phyloP scores from a whole-genome alignment of 176 grass and related monocot species.

The Stipa capillata region DNA sequence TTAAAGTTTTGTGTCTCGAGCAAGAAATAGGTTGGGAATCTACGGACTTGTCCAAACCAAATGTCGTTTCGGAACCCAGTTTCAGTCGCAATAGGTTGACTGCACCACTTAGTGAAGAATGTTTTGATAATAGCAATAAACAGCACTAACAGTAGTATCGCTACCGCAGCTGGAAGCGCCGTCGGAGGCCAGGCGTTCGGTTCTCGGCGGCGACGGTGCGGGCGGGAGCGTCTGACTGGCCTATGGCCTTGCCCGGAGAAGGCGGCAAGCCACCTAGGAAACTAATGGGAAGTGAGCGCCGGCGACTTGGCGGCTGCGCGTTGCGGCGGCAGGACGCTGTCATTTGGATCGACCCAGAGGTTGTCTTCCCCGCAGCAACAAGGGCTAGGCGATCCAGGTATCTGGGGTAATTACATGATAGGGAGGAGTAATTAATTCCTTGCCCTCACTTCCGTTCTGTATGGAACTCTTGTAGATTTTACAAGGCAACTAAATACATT shows the following conservation, averaged over 20 bases:
- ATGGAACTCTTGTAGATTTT: background rate
- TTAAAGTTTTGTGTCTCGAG: too few relatives aligned
- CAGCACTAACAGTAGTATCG: too few relatives aligned
- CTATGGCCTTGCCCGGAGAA: background rate
- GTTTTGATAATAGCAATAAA: background rate
- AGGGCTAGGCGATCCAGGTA: background rate
- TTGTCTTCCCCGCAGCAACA: background rate
- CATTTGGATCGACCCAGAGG: background rate
- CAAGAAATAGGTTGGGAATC: too few relatives aligned
- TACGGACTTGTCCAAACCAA: too few relatives aligned
- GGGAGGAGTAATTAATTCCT: background rate
- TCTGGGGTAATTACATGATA: background rate
- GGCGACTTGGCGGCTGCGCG: background rate
- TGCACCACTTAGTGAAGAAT: too few relatives aligned
- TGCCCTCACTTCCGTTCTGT: background rate
- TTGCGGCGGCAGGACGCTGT: background rate
- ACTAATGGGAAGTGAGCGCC: background rate
- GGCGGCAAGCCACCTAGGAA: background rate
- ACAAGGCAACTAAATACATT: background rate
- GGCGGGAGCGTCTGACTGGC: background rate
- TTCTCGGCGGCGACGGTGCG: background rate
- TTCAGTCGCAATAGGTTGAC: too few relatives aligned
- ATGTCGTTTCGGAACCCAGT: too few relatives aligned
- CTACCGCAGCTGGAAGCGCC: background rate
- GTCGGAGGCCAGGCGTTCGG: background rate